Evolutionary conservation across 805 yeast species (phyloP).

Genomic region (Spencermartinsiella europaea): DNA sequence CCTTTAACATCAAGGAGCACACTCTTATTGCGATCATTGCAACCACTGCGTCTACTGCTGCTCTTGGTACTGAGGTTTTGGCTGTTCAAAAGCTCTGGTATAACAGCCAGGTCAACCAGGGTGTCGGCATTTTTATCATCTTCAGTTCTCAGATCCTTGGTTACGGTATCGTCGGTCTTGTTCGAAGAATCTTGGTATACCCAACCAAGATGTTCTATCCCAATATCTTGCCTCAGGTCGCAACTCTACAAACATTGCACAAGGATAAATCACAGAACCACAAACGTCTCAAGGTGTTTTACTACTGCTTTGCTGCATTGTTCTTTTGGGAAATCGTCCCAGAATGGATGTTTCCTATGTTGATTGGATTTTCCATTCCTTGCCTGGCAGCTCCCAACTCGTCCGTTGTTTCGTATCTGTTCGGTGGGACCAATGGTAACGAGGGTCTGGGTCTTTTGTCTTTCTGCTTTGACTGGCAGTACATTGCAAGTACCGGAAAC

Average conservation of each 20-base stretch:
- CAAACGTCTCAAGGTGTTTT: constrained; percentile 26
- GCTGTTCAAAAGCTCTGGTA: constrained; percentile 35
- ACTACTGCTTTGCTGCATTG: constrained; percentile 17
- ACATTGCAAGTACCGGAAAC: constrained; percentile 27
- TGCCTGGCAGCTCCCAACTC: constrained; percentile 28
- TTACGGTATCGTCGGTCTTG: constrained; percentile 59
- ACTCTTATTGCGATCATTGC: constrained; percentile 37
- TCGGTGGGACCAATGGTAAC: constrained; percentile 34
- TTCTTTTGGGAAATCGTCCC: constrained; percentile 32
- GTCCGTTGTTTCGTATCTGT: constrained; percentile 28
- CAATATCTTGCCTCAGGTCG: constrained; percentile 50
- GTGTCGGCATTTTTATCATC: constrained; percentile 28
- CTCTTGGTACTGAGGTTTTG: constrained; percentile 39
- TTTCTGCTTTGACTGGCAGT: constrained; percentile 34
- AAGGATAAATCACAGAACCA: constrained; percentile 18
- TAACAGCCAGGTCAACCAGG: constrained; percentile 27
- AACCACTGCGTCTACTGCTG: constrained; percentile 35
- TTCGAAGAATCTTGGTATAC: constrained; percentile 53
- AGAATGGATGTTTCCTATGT: constrained; percentile 30
- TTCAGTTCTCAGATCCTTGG: constrained; percentile 55
- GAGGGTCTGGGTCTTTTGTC: constrained; percentile 31
- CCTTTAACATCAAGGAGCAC: constrained; percentile 44
- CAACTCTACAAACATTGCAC: constrained; percentile 50
- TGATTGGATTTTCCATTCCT: constrained; percentile 30
- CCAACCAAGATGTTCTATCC: constrained; percentile 66